Evolutionary conservation across 306 rosid genomes (phyloP), one percentile per base, ranked within the genome.

Genomic region (Rubus parviflorus): DNA sequence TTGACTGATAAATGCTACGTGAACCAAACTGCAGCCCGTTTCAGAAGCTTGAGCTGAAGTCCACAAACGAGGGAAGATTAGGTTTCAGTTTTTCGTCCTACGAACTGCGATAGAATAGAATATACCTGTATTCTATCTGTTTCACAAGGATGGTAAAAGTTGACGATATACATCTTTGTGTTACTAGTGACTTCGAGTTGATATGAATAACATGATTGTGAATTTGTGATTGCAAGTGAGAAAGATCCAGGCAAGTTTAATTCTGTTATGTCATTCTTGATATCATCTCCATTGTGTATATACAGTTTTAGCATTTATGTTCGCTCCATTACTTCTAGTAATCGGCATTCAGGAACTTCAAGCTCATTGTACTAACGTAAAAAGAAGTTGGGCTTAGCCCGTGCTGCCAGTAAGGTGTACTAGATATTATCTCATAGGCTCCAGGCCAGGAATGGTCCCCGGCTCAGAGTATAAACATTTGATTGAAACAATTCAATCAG

Each of bases 51-150:
- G 99, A 92, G 87, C 84, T 95, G 82, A 92, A 90, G 85, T 88
- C 96, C 47, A 89, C 96, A 7, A 92, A 92, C 51, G 96, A 92
- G 81, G 97, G 90, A 66, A 88, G 97, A 83, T 80, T 72, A 2
- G 97, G 97, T 78, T 92, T 90, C 93, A 90, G 96, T 68, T 95
- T 89, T 80, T 90, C 97, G 38, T 92, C 97, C 7, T 92, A 95
- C 30, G 96, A 89, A 83, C 77, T 95, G 78, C 96, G 77, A 52
- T 95, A 83, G 85, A 70, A 58, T 47, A 66, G 37, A 68, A 17
- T 45, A 70, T 53, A 14, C 35, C 0, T 15, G 48, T 6, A n/a
- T 53, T 8, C 46, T 74, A 30, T 38, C 46, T 38, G 22, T 64
- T 64, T 43, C 41, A 57, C 64, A 66, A 77, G 71, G 20, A 49